Percentiles rank a stretch among this genome's conserved stretches.
These are phyloP conservation scores for Rhodotorula kratochvilovae DNA, from an alignment of 768 basidiomycete genomes.

Conservation along the genomic window DNA sequence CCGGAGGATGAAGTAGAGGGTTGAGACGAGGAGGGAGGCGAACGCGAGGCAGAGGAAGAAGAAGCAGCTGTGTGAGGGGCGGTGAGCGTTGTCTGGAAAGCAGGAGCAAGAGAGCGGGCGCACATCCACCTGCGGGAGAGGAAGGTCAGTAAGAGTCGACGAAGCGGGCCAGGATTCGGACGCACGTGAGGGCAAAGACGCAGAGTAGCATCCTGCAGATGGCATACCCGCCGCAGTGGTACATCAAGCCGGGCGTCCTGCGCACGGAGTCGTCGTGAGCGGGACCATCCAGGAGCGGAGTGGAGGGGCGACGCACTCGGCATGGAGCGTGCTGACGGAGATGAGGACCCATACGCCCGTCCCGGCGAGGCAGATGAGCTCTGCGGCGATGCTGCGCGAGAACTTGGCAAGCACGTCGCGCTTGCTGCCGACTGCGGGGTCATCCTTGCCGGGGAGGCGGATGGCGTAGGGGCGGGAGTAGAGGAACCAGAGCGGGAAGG, in stretches of 20 bases:
- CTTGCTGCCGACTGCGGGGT: conserved; percentile 6
- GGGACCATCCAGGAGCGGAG: too few relatives aligned
- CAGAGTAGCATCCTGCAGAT: conserved; percentile 30
- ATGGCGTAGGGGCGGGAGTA: conserved; percentile 28
- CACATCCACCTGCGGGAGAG: conserved; percentile 1
- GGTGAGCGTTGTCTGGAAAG: too few relatives aligned
- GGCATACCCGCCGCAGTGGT: conserved; percentile 23
- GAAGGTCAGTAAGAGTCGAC: neutral
- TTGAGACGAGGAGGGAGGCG: conserved; percentile 23
- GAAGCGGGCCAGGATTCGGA: too few relatives aligned
- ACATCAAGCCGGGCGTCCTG: conserved; percentile 33
- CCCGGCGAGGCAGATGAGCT: conserved; percentile 21
- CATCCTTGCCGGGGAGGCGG: conserved; percentile 4
- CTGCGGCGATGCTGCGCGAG: conserved; percentile 11
- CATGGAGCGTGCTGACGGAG: conserved; percentile 18
- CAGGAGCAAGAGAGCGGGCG: neutral
- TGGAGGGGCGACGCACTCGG: conserved; percentile 13
- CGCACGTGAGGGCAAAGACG: conserved; percentile 27
- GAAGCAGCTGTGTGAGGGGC: conserved; percentile 30
- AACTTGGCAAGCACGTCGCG: conserved; percentile 25
- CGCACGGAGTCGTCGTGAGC: too few relatives aligned
- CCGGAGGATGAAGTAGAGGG: conserved; percentile 32
- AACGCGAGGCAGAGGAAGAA: conserved; percentile 19
- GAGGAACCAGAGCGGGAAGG: conserved; percentile 31
- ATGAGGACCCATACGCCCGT: conserved; percentile 17